Evolutionary conservation across 306 rosid species (phyloP), one percentile per base, ranked within the genome.

Genomic region (Hippophae tibetana): DNA sequence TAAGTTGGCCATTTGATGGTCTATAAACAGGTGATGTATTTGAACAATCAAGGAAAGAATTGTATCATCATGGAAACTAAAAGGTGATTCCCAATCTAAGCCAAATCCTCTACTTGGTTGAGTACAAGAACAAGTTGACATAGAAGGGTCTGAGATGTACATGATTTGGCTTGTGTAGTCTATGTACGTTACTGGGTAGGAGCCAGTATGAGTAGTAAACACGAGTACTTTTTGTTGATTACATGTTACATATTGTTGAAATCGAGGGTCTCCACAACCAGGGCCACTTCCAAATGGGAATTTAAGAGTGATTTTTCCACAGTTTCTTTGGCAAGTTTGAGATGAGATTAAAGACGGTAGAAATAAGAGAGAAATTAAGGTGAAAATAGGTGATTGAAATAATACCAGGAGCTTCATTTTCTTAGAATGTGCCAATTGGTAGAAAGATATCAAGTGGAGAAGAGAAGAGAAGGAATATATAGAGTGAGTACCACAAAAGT

Each of bases 81-180:
- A 86, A 5, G 95, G 95, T 0, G 93, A 84, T 8, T 89, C 82
- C 86, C 84, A 80, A 25, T 89, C 83, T 5, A 89, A 68, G 79
- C 84, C 83, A 50, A 86, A 89, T 49, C 93, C 97, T 65, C 77
- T 82, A 73, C 84, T 76, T 10, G 83, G 86, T 5, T 77, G 65
- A 46, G 80, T 82, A 67, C 89, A 84, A 41, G 76, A 72, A 31
- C 97, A 89, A 8, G 93, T 86, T 13, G 97, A 89, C 84, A 86
- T 86, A 70, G 88, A 76, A 46, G 93, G 89, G 76, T 89, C 95
- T 10, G 87, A 75, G 71, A 86, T 80, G 84, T 82, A 66, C 7
- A 89, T 56, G 63, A 78, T 66, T 71, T 84, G 83, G 52, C 76
- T 82, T 2, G 69, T 7, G 59, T 82, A 86, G 77, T 89, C 97